These are phyloP conservation scores for Elsinoe necatrix DNA, from an alignment of 2,329 filamentous ascomycete genomes.

Conservation along the genomic window DNA sequence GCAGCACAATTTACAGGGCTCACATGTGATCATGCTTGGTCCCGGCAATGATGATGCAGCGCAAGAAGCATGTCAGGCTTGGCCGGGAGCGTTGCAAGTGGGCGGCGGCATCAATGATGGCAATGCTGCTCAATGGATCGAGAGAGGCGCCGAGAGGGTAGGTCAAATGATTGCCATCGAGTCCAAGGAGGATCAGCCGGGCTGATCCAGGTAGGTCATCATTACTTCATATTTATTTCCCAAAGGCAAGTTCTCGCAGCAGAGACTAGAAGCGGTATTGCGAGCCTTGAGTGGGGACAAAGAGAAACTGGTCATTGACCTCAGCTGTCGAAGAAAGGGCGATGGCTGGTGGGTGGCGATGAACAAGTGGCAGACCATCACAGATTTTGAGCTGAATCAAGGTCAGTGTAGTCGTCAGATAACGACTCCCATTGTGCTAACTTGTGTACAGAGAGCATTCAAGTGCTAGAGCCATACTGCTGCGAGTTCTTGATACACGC, in stretches of 20 bases:
- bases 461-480: constrained; percentile 77
- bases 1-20: constrained; percentile 63
- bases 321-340: constrained; percentile 75
- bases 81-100: constrained; percentile 75
- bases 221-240: constrained; percentile 95
- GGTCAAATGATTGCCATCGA: constrained; percentile 25
- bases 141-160: constrained; percentile 82
- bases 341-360: constrained; percentile 92
- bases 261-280: constrained; percentile 66
- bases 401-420: constrained; percentile 44
- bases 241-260: constrained; percentile 68
- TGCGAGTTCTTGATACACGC: constrained; percentile 96
- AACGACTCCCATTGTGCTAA: constrained; percentile 5
- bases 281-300: constrained; percentile 63
- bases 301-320: constrained; percentile 80
- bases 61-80: constrained; percentile 64
- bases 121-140: constrained; percentile 82
- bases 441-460: constrained; percentile 59
- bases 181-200: background rate
- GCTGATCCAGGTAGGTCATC: constrained; percentile 62
- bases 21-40: constrained; percentile 95
- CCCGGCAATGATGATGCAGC: constrained; percentile 78
- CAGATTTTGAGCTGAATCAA: constrained; percentile 86
- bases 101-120: constrained; percentile 85
- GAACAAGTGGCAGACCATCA: constrained; percentile 98